Percentiles rank a stretch among this genome's conserved stretches.
phyloP scores from a whole-genome alignment of 805 yeast species.

The Metschnikowia orientalis region DNA sequence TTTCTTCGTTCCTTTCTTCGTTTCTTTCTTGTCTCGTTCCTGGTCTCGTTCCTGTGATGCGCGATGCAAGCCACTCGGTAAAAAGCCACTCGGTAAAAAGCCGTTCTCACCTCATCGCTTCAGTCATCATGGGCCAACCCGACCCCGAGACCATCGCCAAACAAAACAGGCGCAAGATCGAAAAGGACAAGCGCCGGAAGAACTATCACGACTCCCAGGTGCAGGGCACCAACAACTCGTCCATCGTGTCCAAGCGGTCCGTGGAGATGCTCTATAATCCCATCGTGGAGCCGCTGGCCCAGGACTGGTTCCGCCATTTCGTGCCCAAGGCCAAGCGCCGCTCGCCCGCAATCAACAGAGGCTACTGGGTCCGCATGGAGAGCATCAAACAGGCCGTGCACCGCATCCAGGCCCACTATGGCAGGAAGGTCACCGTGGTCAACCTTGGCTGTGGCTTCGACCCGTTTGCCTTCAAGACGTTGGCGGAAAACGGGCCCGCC shows the following conservation, averaged over 20 bases:
- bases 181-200: slow-evolving; percentile 44
- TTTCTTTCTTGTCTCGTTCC: no score
- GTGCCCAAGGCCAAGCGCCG: slow-evolving; percentile 64
- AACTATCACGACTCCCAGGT: slow-evolving; percentile 59
- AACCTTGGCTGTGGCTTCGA: slow-evolving; percentile 78
- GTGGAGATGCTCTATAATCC: slow-evolving; percentile 59
- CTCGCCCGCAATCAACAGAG: slow-evolving; percentile 77
- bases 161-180: slow-evolving; percentile 24
- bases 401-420: slow-evolving; percentile 36
- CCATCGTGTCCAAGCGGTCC: slow-evolving; percentile 77
- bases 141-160: slow-evolving; percentile 8
- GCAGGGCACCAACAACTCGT: slow-evolving; percentile 82
- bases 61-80: no score
- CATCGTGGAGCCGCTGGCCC: slow-evolving; percentile 28
- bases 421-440: slow-evolving; percentile 39
- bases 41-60: no score
- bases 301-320: slow-evolving; percentile 59
- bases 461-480: slow-evolving; percentile 38
- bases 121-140: no score
- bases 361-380: slow-evolving; percentile 78
- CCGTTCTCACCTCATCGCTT: no score
- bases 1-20: no score
- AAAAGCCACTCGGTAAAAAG: no score
- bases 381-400: slow-evolving; percentile 53
- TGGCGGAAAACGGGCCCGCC: slow-evolving; percentile 21